Base-by-base conservation (phyloP, 768 basidiomycete genomes). In the Leccinellum luteum region DNA sequence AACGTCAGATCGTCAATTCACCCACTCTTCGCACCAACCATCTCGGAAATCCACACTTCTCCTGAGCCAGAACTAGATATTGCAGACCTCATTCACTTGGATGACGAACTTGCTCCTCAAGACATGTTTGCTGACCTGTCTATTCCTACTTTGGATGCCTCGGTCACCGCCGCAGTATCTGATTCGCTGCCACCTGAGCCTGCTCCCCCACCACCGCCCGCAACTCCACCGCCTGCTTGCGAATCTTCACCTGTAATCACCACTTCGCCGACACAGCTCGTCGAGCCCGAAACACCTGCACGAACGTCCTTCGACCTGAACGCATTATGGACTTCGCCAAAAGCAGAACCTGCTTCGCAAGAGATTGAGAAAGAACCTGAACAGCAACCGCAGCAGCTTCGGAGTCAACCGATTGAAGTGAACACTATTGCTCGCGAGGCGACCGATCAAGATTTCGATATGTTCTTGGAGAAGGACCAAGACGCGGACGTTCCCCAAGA, bases 361-460 rank as follows among this genome's bases (percentile, higher is more conserved):
- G 64, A 67, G 38, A 53, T 47, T 45, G 55, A 58, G 9, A 68
- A 69, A 51, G 64, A 69, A n/a, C 62, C 64, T 28, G 64, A 71
- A 21, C 56, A 68, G 8, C 66, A 69, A 4, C 64, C 70, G 9
- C 60, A 70, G 21, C 67, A 66, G 25, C 72, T 71, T 3, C 79
- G 75, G 61, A 78, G 78, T n/a, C 73, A 74, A 31, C 69, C 74
- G 9, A 79, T 82, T 61, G 83, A 80, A 64, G 73, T 73, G 41
- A 78, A 76, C 27, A 34, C 60, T 57, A 48, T 63, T 21, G 63
- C 67, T 17, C 65, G 63, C 51, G 82, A 79, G 58, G 79, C 85
- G 10, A 84, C 85, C 53, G 92, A 92, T 71, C 82, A 85, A 60
- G 92, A 92, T 69, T 92, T 94, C 65, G 92, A 93, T 63, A 89